Conservation (phyloP, 164 flowering plant genomes). For the Chimonanthus salicifolius region DNA sequence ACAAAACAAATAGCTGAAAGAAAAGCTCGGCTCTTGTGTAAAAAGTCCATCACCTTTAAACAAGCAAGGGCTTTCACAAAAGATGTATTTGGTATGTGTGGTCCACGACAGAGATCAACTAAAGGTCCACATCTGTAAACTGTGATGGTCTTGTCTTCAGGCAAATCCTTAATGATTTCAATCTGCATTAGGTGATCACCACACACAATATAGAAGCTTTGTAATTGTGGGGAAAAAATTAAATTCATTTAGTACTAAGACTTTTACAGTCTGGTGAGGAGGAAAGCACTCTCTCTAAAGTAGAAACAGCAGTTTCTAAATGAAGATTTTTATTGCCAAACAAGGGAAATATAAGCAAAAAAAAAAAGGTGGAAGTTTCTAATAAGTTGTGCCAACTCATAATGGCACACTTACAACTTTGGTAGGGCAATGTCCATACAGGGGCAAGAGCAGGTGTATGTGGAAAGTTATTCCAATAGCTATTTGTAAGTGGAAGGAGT, state of each 20-base stretch:
- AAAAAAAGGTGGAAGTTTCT: background rate
- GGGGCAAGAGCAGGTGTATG: too few species aligned
- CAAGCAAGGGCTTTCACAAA: slow-evolving; percentile 90
- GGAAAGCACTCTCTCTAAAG: background rate
- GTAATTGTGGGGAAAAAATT: background rate
- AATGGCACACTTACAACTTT: too few species aligned
- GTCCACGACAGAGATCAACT: slow-evolving; percentile 98
- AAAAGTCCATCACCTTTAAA: slow-evolving; percentile 54
- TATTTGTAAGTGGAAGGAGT: too few species aligned
- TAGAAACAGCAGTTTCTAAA: background rate
- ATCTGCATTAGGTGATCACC: slow-evolving; percentile 32
- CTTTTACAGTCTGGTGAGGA: background rate
- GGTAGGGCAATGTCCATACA: too few species aligned
- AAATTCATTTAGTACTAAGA: background rate
- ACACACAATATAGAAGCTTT: background rate
- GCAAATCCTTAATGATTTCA: slow-evolving; percentile 86
- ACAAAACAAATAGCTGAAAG: background rate
- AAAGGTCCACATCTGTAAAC: slow-evolving; percentile 99
- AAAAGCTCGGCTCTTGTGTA: background rate
- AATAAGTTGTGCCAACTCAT: too few species aligned
- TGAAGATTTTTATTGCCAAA: background rate
- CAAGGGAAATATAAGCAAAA: background rate
- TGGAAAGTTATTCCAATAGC: too few species aligned
- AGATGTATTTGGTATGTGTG: slow-evolving; percentile 97
- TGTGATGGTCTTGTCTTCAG: slow-evolving; percentile 92